phyloP scores from a whole-genome alignment of 257 asterid species.

The Lavandula angustifolia region DNA sequence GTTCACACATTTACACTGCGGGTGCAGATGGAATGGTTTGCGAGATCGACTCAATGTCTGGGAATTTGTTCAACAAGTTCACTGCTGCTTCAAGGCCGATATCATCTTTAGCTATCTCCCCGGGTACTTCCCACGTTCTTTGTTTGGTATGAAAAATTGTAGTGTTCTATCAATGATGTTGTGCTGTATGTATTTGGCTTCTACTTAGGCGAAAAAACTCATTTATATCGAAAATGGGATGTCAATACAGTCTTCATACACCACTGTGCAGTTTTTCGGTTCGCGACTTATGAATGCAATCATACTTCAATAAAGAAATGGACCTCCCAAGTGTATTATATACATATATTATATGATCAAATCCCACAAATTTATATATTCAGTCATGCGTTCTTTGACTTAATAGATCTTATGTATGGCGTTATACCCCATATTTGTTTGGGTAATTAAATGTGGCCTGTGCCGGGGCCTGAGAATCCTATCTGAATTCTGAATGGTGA shows the following conservation, averaged over 20 bases:
- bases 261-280: neutral
- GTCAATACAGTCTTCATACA: neutral
- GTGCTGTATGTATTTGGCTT: neutral
- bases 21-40: slow-evolving; percentile 94
- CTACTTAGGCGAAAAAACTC: neutral
- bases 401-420: neutral
- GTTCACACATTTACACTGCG: slow-evolving; percentile 68
- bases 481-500: neutral
- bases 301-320: neutral
- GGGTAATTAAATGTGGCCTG: neutral
- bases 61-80: slow-evolving; percentile 67
- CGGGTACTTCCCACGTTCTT: slow-evolving; percentile 49
- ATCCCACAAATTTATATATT: neutral
- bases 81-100: slow-evolving; percentile 69
- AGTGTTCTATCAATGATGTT: neutral
- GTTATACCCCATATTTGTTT: neutral
- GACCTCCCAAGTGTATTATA: neutral
- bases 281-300: neutral
- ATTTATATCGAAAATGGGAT: neutral
- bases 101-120: slow-evolving; percentile 76
- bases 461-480: neutral
- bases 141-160: neutral
- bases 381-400: neutral
- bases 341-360: neutral
- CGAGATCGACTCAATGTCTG: slow-evolving; percentile 70